Base-by-base conservation (phyloP, 129 eudicot species). In the Chrysanthemum makinoi region DNA sequence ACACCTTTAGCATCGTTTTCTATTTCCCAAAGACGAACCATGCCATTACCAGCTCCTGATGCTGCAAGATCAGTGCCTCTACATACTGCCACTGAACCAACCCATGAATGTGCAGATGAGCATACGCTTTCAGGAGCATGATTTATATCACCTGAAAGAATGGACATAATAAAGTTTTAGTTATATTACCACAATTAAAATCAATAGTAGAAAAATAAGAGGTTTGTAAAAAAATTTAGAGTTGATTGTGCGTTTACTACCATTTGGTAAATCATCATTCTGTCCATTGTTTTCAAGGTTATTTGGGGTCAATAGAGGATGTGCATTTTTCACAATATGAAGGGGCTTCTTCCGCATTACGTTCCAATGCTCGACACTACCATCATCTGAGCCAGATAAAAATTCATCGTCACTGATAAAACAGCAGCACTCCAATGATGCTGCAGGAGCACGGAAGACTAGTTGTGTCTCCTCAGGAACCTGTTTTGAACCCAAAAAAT, bases 351-450 rank as follows among this genome's bases (percentile, higher is more conserved):
- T 95, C 52, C 88, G 79, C 78, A 83, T 22, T 18, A 83, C 79
- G 49, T 80, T 81, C 99, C 99, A 95, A 35, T 83, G 97, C 82
- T 95, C 91, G 72, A 95, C 78, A 68, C 96, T 86, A 69, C 99
- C 99, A 78, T 95, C 97, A 86, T 95, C 96, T 3, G 97, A 90
- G 50, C 99, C 99, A 16, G 99, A 95, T 71, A 95, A 83, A 71
- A 87, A 95, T 67, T 89, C 96, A 69, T 95, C 97, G 72, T 95
- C 85, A 64, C 77, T 84, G 47, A 90, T 83, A 79, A 90, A 95
- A 72, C 97, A 90, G 56, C 99, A 84, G 80, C 97, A 88, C 62
- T 95, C 99, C 56, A 95, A 76, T 26, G 96, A 84, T 52, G 97
- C 78, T 9, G 88, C 87, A 24, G 97, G 83, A 72, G 99, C 94